Base-by-base conservation (phyloP, 2,329 filamentous ascomycete genomes). In the Pseudocercospora fijiensis region DNA sequence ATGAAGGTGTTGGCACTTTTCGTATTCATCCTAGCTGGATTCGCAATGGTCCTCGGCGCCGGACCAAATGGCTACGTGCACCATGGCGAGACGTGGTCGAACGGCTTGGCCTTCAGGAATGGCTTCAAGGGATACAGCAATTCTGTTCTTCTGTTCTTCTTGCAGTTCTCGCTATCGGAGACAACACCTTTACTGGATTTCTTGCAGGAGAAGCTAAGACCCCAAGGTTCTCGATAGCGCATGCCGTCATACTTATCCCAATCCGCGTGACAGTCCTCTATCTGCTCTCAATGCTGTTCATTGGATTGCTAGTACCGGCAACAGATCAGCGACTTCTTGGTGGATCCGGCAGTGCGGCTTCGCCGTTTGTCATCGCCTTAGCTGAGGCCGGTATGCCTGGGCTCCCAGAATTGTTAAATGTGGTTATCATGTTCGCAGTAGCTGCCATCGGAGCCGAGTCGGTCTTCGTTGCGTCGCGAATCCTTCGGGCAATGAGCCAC, bases 301-400 rank as follows among this genome's bases (percentile, higher is more conserved):
- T 76, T 55, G 63, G 61, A 1, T 56, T 72, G 26, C 56, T 72
- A n/a, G 66, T 72, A 26, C 66, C 69, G 1, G 60, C 64, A 18
- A 65, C 57, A 10, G 69, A 72, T 57, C 27, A 56, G 16, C 30
- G 51, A 4, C 59, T 70, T 5, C 55, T 68, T n/a, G 67, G 74
- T 74, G 64, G 67, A 7, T 64, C 67, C 10, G 64, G 66, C 7
- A 57, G 65, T 10, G 57, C 61, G 41, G 81, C 82, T 5, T 85
- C 84, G 1, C 88, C 87, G 0, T 90, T 89, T 72, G 87, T 90
- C 58, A 83, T 90, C 66, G 83, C 84, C n/a, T 84, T 86, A 65
- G 76, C 83, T 63, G 79, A 85, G 64, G 85, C 86, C 16, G 84
- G 85, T 52, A 84, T 90, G 52, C 71, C 74, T 1, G 83, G 82